A percentile compares a stretch with the other conserved stretches of the same genome.
These are phyloP conservation scores for Brassica hybrid DNA, from an alignment of 441 rosid species.

Conservation along the genomic window DNA sequence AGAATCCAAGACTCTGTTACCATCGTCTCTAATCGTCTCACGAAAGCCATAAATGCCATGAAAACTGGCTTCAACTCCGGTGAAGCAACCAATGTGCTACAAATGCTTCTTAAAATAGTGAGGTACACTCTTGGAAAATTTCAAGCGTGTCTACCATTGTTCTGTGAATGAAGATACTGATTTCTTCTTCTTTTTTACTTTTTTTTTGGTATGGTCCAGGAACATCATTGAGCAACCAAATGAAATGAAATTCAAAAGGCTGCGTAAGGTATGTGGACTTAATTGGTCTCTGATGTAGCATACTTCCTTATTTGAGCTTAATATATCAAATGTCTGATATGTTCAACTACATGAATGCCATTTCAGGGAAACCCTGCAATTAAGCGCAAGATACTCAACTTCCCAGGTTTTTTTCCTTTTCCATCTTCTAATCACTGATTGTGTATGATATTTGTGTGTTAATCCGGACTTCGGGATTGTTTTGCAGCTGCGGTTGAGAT, in stretches of 20 bases:
- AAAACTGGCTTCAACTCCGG: slow-evolving; percentile 54
- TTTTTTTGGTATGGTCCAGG: slow-evolving; percentile 45
- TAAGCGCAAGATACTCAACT: slow-evolving; percentile 64
- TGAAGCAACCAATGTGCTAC: slow-evolving; percentile 57
- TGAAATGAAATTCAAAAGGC: slow-evolving; percentile 73
- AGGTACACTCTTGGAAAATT: slow-evolving; percentile 45
- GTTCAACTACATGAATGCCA: slow-evolving; percentile 12
- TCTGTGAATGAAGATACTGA: slow-evolving; percentile 12
- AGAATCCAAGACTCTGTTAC: slow-evolving; percentile 86
- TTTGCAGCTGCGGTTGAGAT: slow-evolving; percentile 84
- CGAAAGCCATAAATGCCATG: slow-evolving; percentile 68
- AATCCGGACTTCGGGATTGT: neutral
- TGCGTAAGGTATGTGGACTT: slow-evolving; percentile 68
- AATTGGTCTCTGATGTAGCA: neutral
- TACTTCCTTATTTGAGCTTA: neutral
- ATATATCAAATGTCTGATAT: neutral
- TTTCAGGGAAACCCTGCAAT: slow-evolving; percentile 84
- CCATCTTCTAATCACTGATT: neutral
- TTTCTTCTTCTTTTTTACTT: neutral
- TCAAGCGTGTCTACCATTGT: slow-evolving; percentile 12
- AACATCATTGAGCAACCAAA: slow-evolving; percentile 83
- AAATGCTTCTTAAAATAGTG: slow-evolving; percentile 75
- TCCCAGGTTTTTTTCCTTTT: slow-evolving; percentile 53
- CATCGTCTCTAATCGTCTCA: slow-evolving; percentile 63
- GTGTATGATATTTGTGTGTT: slow-evolving; percentile 10